Base-by-base conservation (phyloP, 371 early-diverging fungal species). In the Mortierella sp. region DNA sequence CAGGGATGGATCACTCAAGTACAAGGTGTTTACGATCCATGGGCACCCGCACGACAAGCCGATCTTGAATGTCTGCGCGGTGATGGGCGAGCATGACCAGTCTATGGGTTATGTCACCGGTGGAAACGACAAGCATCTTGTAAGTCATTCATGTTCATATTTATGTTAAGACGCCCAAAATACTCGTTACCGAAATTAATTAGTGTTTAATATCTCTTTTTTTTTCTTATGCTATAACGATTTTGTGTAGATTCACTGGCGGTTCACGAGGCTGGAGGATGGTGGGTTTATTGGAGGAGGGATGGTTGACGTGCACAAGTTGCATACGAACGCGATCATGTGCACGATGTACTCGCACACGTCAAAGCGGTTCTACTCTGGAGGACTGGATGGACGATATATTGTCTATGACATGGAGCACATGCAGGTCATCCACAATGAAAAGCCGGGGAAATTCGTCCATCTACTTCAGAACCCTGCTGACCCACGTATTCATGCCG, bases 91-190 rank as follows among this genome's bases (percentile, higher is more conserved):
- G 26, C 34, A 70, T 29, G 53, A 70, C 22, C 34, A n/a, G n/a
- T n/a, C 53, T 11, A 63, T 77, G 48, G 77, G 77, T 0, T 81
- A 70, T 73, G 52, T 77, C 40, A 81, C 81, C 3, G 77, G 43
- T 24, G 81, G 81, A 2, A 24, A 14, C 2, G 81, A 77, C 44
- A 77, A 68, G 29, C 29, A 19, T 5, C 41, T 81, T 55, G 81
- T 77, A 68, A 64, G 66, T 11, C 19, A 19, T 58, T 37, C 44
- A 11, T 44, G 14, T 34, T 47, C 24, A 29, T 22, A 19, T 24
- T 24, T 48, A 26, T 53, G 0, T 50, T 63, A 11, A 19, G 47
- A 37, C 29, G 40, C 9, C 37, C 31, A 19, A 5, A 24, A 45
- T 67, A 34, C 26, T 53, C 41, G 34, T 45, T 13, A 1, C 39